A percentile compares a stretch with the other conserved stretches of the same genome.
Evolutionary conservation across 495 filamentous ascomycete genomes (phyloP).

Genomic region (Hyaloscypha hepaticicola): DNA sequence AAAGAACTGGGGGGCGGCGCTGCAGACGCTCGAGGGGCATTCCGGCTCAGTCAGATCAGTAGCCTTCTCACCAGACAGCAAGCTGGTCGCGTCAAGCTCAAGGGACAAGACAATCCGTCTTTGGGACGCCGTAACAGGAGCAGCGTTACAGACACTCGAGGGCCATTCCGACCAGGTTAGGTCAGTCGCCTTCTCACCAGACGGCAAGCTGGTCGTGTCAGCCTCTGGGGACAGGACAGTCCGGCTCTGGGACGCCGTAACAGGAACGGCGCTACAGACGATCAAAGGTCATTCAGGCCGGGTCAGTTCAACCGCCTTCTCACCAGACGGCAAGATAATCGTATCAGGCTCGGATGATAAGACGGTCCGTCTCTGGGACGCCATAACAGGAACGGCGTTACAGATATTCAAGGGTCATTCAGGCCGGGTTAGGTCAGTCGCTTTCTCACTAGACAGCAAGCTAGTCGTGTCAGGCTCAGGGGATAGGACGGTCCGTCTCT

Average conservation of each 20-base stretch:
- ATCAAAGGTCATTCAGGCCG: slow-evolving; percentile 9
- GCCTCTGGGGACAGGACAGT: slow-evolving; percentile 2
- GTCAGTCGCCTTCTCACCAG: slow-evolving; percentile 16
- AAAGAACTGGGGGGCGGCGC: not conserved
- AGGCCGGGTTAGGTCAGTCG: too few species aligned
- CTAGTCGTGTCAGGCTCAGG: too few species aligned
- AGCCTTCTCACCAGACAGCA: slow-evolving; percentile 36
- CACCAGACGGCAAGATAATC: too few species aligned
- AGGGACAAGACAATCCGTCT: too few species aligned
- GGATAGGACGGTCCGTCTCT: too few species aligned
- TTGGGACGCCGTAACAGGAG: slow-evolving; percentile 9
- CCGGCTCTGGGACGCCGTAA: not conserved
- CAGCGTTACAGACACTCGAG: slow-evolving; percentile 11
- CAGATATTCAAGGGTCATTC: too few species aligned
- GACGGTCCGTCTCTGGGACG: too few species aligned
- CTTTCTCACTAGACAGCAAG: too few species aligned
- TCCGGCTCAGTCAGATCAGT: slow-evolving; percentile 13
- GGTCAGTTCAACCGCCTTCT: slow-evolving; percentile 13
- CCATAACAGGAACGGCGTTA: too few species aligned
- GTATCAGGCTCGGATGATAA: too few species aligned
- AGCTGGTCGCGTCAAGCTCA: slow-evolving; percentile 1
- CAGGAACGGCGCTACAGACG: slow-evolving; percentile 1
- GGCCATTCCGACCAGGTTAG: slow-evolving; percentile 9
- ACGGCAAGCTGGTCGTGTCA: slow-evolving; percentile 21
- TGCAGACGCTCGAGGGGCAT: slow-evolving; percentile 13